Evolutionary conservation across 306 rosid species (phyloP).

Genomic region (Prunus campanulata): DNA sequence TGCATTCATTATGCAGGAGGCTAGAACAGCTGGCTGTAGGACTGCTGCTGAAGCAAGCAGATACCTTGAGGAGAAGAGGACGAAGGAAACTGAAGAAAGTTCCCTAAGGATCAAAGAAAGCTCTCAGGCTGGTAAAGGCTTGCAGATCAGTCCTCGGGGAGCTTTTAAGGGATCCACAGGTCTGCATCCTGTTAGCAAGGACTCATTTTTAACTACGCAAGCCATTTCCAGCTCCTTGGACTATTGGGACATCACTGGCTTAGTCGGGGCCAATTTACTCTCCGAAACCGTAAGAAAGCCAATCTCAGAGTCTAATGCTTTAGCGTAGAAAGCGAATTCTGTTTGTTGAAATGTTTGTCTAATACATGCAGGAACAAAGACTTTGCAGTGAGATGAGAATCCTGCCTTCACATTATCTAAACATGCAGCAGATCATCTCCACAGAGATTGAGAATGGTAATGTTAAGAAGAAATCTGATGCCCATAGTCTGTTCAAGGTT

Average conservation of each 20-base stretch:
- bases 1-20: conserved; percentile 51
- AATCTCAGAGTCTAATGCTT: no score
- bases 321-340: no score
- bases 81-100: conserved; percentile 44
- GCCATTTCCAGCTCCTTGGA: conserved; percentile 41
- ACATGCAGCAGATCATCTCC: conserved; percentile 57
- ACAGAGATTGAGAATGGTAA: conserved; percentile 56
- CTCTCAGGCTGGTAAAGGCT: conserved; percentile 51
- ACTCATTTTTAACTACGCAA: conserved; percentile 33
- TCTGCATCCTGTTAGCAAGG: conserved; percentile 33
- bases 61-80: conserved; percentile 55
- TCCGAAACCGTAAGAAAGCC: conserved; percentile 62
- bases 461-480: conserved; percentile 61
- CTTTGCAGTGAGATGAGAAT: conserved; percentile 71
- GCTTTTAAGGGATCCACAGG: conserved; percentile 35
- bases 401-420: conserved; percentile 70
- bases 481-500: conserved; percentile 57
- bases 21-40: conserved; percentile 75
- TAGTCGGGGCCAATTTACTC: conserved; percentile 59
- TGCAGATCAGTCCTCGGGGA: conserved; percentile 41
- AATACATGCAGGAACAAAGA: conserved; percentile 54
- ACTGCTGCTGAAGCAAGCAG: conserved; percentile 55
- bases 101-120: conserved; percentile 37
- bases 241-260: conserved; percentile 72
- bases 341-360: neutral